Evolutionary conservation across 345 rosid genomes (phyloP), one percentile per base, ranked within the genome.

Genomic region (Rhodomyrtus tomentosa): DNA sequence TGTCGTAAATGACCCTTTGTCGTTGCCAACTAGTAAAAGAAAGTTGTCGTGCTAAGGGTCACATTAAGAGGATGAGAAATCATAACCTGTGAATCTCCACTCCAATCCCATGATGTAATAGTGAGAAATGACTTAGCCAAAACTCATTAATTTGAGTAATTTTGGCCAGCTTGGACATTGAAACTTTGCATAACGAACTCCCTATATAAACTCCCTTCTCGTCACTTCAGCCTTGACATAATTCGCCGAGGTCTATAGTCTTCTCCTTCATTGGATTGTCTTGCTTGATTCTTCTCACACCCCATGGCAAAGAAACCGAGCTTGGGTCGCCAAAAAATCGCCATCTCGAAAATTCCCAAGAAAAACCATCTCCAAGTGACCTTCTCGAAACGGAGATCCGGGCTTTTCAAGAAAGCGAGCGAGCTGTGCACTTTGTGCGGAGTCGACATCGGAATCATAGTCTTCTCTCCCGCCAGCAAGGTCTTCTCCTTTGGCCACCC

Each of bases 391-490:
- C 85, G 91, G 27, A 81, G 86, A 40, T n/a, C 83, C 0, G 91
- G 90, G 22, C 81, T 92, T 1, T 88, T 91, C 80, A 91, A 88
- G 50, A 89, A 91, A 82, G 94, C 91, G 3, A 89, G 92, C 22
- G 89, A 89, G 48, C 89, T 91, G 32, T 86, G 87, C 76, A 90
- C 87, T 29, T 85, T 90, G 0, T 90, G 91, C 32, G 91, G 93
- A 24, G 90, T 86, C 29, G 90, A 90, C 5, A 21, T 90, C 13
- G 91, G 84, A 22, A 50, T 92, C 48, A 18, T 90, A 4, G 88
- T 89, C 2, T 86, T 87, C 85, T 89, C 94, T 20, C 91, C 91
- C 0, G 86, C 88, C 32, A 86, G 84, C 12, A 85, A 80, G 87
- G 89, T 82, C 1, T 89, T 84, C 62, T 87, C 91, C 1, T 91